Conservation (phyloP, 1,284 basidiomycete genomes). For the Apiotrichum veenhuisii region DNA sequence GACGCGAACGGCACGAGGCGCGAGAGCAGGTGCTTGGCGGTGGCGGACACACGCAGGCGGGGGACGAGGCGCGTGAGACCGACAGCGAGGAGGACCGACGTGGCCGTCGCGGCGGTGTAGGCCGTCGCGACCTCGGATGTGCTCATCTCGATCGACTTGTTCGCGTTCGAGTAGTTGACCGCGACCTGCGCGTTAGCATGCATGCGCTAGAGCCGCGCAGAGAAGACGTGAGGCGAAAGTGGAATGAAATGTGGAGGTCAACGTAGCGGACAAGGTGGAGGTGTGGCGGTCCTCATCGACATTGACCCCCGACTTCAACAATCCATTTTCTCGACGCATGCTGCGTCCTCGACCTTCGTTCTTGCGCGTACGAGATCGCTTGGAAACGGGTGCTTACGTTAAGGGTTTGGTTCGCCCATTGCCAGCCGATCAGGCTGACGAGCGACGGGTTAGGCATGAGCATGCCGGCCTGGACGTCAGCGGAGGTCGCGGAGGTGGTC, state of each 20-base stretch:
- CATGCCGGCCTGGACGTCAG: constrained; percentile 45
- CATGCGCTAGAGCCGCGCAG: too few species aligned
- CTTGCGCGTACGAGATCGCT: too few species aligned
- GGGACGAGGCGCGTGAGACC: constrained; percentile 53
- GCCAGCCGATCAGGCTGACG: constrained; percentile 54
- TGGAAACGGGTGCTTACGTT: constrained; percentile 36
- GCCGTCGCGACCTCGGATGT: constrained; percentile 52
- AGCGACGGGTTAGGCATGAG: constrained; percentile 51
- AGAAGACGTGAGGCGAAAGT: too few species aligned
- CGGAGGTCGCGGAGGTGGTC: too few species aligned
- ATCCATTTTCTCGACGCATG: not conserved
- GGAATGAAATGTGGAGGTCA: too few species aligned
- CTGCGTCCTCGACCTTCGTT: too few species aligned
- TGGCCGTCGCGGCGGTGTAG: constrained; percentile 53
- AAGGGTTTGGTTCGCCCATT: constrained; percentile 56
- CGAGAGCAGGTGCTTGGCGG: constrained; percentile 45
- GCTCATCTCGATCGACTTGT: constrained; percentile 53
- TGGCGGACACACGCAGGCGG: constrained; percentile 37
- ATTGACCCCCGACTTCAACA: too few species aligned
- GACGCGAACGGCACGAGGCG: constrained; percentile 55
- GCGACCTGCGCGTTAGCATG: constrained; percentile 11
- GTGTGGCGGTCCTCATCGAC: too few species aligned
- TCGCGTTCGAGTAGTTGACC: constrained; percentile 52
- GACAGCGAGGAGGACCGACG: constrained; percentile 55
- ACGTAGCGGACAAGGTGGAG: too few species aligned